phyloP scores from a whole-genome alignment of 73 alveolate species.

The Blepharisma japonicum region DNA sequence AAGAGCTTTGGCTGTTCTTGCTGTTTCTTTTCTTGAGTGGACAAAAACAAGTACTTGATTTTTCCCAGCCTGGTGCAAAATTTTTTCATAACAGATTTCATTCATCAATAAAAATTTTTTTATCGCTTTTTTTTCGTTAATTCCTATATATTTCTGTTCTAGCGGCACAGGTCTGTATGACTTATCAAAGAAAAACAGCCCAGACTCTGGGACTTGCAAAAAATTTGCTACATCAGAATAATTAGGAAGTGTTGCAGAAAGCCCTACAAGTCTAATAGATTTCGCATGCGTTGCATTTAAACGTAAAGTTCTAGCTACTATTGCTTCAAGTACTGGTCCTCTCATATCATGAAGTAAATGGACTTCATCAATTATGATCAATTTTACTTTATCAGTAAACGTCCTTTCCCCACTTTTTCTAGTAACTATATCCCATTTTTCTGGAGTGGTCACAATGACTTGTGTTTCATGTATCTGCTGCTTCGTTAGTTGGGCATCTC shows the following conservation, averaged over 20 bases:
- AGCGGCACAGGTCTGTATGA: constrained; percentile 99
- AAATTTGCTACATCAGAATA: constrained; percentile 97
- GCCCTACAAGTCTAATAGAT: constrained; percentile 92
- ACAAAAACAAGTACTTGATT: constrained; percentile 94
- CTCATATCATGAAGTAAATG: constrained; percentile 99
- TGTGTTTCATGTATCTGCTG: constrained; percentile 94
- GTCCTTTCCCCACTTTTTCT: constrained; percentile 97
- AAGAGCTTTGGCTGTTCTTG: constrained; percentile 93
- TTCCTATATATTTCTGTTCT: constrained; percentile 91
- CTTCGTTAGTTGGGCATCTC: constrained; percentile 95
- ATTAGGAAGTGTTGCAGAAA: constrained; percentile 99
- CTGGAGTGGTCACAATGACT: constrained; percentile 99
- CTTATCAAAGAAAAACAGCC: constrained; percentile 93
- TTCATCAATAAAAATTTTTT: constrained; percentile 94
- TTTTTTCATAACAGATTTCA: constrained; percentile 98
- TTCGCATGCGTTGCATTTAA: constrained; percentile 89
- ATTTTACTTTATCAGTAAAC: constrained; percentile 88
- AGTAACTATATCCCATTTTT: constrained; percentile 99
- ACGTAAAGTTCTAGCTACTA: constrained; percentile 97
- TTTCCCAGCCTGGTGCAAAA: constrained; percentile 88
- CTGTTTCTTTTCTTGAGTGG: constrained; percentile 99
- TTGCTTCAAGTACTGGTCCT: constrained; percentile 99
- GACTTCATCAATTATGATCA: constrained; percentile 98
- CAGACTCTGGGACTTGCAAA: constrained; percentile 70
- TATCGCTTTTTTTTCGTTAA: constrained; percentile 98